phyloP scores from a whole-genome alignment of 1,139 yeast genomes.

The Yamadazyma triangularis region DNA sequence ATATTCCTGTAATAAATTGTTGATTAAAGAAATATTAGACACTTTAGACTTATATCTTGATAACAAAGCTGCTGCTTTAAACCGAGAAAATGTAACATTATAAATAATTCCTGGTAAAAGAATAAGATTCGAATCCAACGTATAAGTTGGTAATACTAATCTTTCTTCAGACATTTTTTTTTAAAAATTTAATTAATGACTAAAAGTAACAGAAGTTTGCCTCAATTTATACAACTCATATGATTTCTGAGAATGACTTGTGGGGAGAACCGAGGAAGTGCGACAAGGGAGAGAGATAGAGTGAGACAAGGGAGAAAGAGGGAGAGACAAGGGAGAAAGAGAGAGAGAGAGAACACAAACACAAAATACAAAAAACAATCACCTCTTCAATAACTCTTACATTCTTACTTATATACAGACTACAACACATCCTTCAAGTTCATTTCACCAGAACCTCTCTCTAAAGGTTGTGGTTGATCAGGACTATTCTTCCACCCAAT shows the following conservation, averaged over 20 bases:
- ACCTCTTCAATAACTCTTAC: no score
- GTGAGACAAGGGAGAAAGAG: no score
- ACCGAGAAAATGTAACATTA: constrained; percentile 47
- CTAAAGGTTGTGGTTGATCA: constrained; percentile 66
- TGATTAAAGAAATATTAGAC: constrained; percentile 25
- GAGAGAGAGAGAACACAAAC: neutral
- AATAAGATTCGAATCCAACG: constrained; percentile 43
- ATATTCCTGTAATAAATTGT: constrained; percentile 29
- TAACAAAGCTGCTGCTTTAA: constrained; percentile 46
- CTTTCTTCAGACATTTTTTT: neutral
- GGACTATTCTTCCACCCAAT: constrained; percentile 85
- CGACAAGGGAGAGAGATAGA: no score
- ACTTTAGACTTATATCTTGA: constrained; percentile 31
- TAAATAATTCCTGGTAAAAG: constrained; percentile 60
- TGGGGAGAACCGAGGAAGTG: neutral
- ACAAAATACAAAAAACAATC: neutral
- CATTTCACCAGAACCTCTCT: constrained; percentile 67
- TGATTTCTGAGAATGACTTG: neutral
- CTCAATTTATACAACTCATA: neutral
- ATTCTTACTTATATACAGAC: no score
- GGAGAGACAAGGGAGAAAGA: no score
- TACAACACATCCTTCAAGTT: constrained; percentile 59
- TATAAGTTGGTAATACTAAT: constrained; percentile 33
- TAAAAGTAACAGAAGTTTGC: no score
- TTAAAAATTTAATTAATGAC: no score